These are phyloP conservation scores for Hypoxylon sp. DNA, from an alignment of 2,329 filamentous ascomycete genomes.

Conservation along the genomic window DNA sequence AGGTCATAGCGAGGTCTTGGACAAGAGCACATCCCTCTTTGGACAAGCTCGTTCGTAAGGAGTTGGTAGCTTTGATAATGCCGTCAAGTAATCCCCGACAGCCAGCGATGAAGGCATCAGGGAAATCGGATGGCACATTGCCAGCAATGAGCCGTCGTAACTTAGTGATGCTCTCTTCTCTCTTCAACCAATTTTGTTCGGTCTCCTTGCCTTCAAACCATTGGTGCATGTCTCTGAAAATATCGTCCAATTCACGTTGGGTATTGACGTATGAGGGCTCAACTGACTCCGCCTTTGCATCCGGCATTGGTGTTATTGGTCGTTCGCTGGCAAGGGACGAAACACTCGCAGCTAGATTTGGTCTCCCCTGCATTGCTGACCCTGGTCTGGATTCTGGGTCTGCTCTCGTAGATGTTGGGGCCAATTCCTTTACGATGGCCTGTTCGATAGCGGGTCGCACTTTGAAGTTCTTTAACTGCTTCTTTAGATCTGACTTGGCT, in stretches of 20 bases:
- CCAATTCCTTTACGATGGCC: slow-evolving; percentile 82
- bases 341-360: slow-evolving; percentile 65
- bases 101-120: slow-evolving; percentile 76
- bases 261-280: slow-evolving; percentile 89
- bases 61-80: slow-evolving; percentile 87
- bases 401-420: slow-evolving; percentile 62
- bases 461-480: slow-evolving; percentile 85
- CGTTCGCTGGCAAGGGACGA: slow-evolving; percentile 66
- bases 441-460: slow-evolving; percentile 89
- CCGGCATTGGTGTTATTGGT: slow-evolving; percentile 73
- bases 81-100: slow-evolving; percentile 86
- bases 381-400: slow-evolving; percentile 59
- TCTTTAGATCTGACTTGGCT: slow-evolving; percentile 90
- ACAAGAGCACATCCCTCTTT: slow-evolving; percentile 87
- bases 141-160: slow-evolving; percentile 85
- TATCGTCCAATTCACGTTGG: slow-evolving; percentile 87
- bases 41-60: slow-evolving; percentile 89
- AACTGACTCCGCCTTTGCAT: slow-evolving; percentile 76
- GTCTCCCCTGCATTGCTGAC: slow-evolving; percentile 56
- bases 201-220: slow-evolving; percentile 90
- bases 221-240: slow-evolving; percentile 83
- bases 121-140: slow-evolving; percentile 84
- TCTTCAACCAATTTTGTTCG: slow-evolving; percentile 90
- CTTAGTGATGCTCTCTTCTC: slow-evolving; percentile 85
- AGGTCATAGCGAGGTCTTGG: slow-evolving; percentile 84